Base-by-base conservation (phyloP, 139 green algal genomes). In the Spirogloea muscicola region DNA sequence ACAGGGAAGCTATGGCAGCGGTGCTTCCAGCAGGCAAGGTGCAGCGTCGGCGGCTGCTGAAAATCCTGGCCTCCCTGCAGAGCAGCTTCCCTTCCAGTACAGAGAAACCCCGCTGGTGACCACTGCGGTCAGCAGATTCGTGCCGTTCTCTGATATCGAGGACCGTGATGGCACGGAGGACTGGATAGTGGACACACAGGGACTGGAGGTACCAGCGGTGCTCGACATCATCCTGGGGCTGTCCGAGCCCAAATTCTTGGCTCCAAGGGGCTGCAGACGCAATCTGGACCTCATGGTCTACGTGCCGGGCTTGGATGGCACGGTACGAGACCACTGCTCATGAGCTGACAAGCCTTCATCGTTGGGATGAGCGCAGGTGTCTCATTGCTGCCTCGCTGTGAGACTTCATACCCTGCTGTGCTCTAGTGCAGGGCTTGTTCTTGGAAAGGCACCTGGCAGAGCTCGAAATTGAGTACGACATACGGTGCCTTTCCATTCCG, bases 221-320 rank as follows among this genome's bases (percentile, higher is more conserved):
- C 31, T 7, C 16, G 18, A 27, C 13, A 44, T 33, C 7, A 44
- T 10, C 16, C 29, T 25, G 6, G 31, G 44, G 66, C 68, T n/a
- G 36, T 13, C n/a, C 55, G 44, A 33, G 18, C 49, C 68, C 18
- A 55, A 70, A 37, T 77, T 77, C 57, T 48, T 77, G 57, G 69
- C 69, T 9, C 69, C 69, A n/a, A 36, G 36, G 31, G 69, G 69
- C 43, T 10, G 31, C 27, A 69, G 34, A 5, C 3, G 69, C 6
- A 34, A 77, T 36, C 69, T 77, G 4, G 57, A 16, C 4, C 55
- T 77, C 21, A 31, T 70, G 25, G 58, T 69, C 9, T 71, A 72
- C 38, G 10, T 77, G 2, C 55, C 27, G 13, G 69, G 69, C 21
- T 39, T 77, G 6, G 69, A 77, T 0, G 38, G 40, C 2, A 72